Base-by-base conservation (phyloP, 2,329 filamentous ascomycete genomes). In the Fusarium xyrophilum region DNA sequence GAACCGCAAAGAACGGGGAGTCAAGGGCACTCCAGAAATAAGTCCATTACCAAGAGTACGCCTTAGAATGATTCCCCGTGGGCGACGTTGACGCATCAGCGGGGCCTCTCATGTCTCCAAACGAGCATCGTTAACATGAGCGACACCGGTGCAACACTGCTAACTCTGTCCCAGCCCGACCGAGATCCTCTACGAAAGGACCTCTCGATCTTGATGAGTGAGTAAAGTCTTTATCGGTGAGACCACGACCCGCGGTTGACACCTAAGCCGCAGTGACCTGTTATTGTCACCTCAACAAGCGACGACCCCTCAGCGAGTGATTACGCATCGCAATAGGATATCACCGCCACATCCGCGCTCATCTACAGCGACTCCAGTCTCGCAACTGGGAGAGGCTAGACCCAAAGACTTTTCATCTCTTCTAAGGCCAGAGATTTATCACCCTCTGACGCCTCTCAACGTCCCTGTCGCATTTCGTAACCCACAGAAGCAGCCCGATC, bases 151-250 rank as follows among this genome's bases (percentile, higher is more conserved):
- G 32, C 27, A 36, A 48, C 50, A 47, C 6, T 14, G 38, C 71
- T 73, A 51, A 74, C 72, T 69, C 39, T 71, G 46, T 25, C 27
- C 25, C 70, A 87, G 86, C 85, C n/a, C 81, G 89, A 44, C 86
- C 90, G 12, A 84, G 90, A 52, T 88, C 90, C 42, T 86, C 90
- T 44, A 96, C 93, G 7, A 92, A 89, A 78, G 93, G 92, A 2
- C 93, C 93, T 7, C 82, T 97, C 23, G 93, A 96, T 73, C 81
- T 83, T 65, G 88, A 90, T 67, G 91, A 95, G 91, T 95, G 84
- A 79, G 88, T 78, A 25, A 10, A 46, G 9, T n/a, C 14, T 2
- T 17, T 21, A 8, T 6, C 14, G n/a, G 2, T 46, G 2, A 21
- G 3, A 6, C 12, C 3, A 13, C 14, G 27, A 9, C 27, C 13